Evolutionary conservation across 2,329 filamentous ascomycete species (phyloP), one percentile per base, ranked within the genome.

Genomic region (Colletotrichum sp.): DNA sequence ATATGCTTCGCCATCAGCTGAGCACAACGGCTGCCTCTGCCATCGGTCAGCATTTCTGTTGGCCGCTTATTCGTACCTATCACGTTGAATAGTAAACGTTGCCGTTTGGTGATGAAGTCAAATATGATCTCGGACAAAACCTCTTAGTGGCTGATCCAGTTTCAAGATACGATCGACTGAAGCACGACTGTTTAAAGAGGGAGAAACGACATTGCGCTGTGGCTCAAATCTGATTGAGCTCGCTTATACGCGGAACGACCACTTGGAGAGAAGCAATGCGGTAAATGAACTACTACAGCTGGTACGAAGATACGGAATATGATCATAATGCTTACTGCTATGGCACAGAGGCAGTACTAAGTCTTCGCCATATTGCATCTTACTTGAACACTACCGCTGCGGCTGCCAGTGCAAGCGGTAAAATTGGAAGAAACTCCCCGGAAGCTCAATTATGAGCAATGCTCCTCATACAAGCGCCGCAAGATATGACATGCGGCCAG

Each of bases 301-400:
- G 5, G 38, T n/a, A 9, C 18, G 18, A 43, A 43, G 38, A n/a
- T n/a, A n/a, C 38, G 38, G 38, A 43, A 4, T 43, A 5, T n/a
- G 3, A 48, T 21, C n/a, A 48, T 8, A 13, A 21, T 13, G 43
- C 18, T 48, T 21, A 2, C 43, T 48, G n/a, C 43, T 1, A 21
- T 7, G n/a, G n/a, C 18, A 1, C 0, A 48, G 2, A 1, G 43
- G n/a, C 43, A 21, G 7, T 4, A 48, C n/a, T 1, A 13, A 4
- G 4, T 48, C 6, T 21, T 48, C n/a, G 43, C n/a, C 1, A 21
- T 48, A 10, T 48, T 13, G 10, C n/a, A 21, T 21, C n/a, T 52
- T 52, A 13, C n/a, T 13, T 52, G n/a, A 21, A 52, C 10, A 52
- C 43, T 21, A 52, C 43, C 6, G 43, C n/a, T 24, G 3, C n/a